These are phyloP conservation scores for Arabidopsis thaliana DNA, from an alignment of 345 rosid species.

Conservation along the genomic window DNA sequence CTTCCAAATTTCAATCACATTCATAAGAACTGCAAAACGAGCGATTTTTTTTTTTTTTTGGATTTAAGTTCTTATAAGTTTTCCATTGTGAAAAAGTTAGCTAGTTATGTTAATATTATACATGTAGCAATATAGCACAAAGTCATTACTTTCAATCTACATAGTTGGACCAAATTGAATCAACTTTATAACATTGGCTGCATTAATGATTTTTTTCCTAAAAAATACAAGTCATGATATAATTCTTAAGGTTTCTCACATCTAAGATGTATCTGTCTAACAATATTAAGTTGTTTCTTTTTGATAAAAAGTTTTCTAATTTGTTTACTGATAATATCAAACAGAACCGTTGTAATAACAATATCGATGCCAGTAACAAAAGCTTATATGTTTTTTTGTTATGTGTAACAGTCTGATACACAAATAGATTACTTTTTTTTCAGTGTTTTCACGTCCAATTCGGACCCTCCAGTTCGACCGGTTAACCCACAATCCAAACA, in stretches of 20 bases:
- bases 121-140: not conserved
- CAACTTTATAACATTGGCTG: not conserved
- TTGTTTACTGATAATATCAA: too few relatives aligned
- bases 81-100: not conserved
- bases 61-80: too few relatives aligned
- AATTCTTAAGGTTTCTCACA: not conserved
- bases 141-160: not conserved
- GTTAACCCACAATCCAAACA: too few relatives aligned
- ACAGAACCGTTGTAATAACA: too few relatives aligned
- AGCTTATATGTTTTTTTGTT: not conserved
- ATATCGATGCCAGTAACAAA: not conserved
- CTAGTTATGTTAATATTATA: not conserved
- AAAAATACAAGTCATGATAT: not conserved
- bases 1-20: constrained; percentile 3
- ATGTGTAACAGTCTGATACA: not conserved
- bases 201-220: not conserved
- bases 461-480: too few relatives aligned
- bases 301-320: not conserved
- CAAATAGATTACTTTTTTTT: too few relatives aligned
- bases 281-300: not conserved
- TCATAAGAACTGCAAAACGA: not conserved
- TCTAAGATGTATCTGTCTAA: not conserved
- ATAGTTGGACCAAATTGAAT: not conserved
- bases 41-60: not conserved
- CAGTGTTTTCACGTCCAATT: too few relatives aligned